A percentile compares a stretch with the other conserved stretches of the same genome.
These are phyloP conservation scores for Vaccinium corymbosum DNA, from an alignment of 148 eudicot species.

Conservation along the genomic window DNA sequence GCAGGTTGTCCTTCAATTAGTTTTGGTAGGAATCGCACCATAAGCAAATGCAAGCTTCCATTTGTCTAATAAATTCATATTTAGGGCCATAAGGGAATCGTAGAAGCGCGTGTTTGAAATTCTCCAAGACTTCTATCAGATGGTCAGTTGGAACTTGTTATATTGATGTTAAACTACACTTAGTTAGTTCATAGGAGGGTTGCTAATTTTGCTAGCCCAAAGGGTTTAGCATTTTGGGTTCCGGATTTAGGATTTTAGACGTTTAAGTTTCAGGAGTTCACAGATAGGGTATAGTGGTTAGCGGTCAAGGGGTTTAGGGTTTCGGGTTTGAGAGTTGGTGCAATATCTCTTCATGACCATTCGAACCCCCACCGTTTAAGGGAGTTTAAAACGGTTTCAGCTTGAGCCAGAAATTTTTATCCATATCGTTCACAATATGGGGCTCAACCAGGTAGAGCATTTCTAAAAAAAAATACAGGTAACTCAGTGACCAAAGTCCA, in stretches of 20 bases:
- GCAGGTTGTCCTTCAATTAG: constrained; percentile 52
- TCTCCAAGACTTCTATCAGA: background rate
- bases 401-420: background rate
- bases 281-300: too few relatives aligned
- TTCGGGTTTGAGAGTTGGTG: background rate
- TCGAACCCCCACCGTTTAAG: background rate
- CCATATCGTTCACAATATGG: too few relatives aligned
- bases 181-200: background rate
- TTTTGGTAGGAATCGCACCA: constrained; percentile 59
- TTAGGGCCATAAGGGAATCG: background rate
- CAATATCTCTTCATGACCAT: background rate
- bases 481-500: background rate
- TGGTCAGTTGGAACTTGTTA: background rate
- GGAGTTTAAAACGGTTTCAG: background rate
- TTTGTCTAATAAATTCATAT: constrained; percentile 25
- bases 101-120: background rate
- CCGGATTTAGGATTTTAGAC: background rate
- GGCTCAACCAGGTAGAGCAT: background rate
- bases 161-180: background rate
- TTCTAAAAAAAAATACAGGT: background rate
- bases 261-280: background rate
- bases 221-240: background rate
- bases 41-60: constrained; percentile 76
- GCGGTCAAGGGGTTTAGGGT: background rate
- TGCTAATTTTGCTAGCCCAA: background rate